These are phyloP conservation scores for Tricholoma terreum DNA, from an alignment of 768 basidiomycete genomes.

Conservation along the genomic window DNA sequence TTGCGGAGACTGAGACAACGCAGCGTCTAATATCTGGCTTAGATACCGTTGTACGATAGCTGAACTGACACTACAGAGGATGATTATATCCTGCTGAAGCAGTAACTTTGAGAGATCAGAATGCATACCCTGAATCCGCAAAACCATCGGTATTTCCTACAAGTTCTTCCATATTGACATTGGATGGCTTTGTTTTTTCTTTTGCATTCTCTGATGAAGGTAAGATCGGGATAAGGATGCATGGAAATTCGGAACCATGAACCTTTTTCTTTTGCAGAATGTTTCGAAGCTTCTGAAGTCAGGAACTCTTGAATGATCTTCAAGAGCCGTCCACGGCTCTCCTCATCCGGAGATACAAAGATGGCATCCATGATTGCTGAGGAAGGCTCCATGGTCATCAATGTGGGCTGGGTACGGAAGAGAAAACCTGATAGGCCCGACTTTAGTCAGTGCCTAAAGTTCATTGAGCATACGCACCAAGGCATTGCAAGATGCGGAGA, in stretches of 20 bases:
- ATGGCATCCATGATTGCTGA: constrained; percentile 87
- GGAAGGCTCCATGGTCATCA: constrained; percentile 83
- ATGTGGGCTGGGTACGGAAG: constrained; percentile 86
- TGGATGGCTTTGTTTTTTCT: constrained; percentile 38
- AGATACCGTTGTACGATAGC: constrained; percentile 94
- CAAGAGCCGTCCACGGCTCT: constrained; percentile 68
- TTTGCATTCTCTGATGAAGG: constrained; percentile 37
- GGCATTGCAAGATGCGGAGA: constrained; percentile 76
- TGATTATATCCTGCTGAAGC: not conserved
- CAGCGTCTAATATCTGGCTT: constrained; percentile 74
- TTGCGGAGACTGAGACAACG: constrained; percentile 63
- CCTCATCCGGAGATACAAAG: constrained; percentile 71
- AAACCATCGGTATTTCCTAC: constrained; percentile 95
- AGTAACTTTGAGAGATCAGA: not conserved
- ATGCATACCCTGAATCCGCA: constrained; percentile 88
- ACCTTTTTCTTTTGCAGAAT: constrained; percentile 71
- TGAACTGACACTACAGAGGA: constrained; percentile 73
- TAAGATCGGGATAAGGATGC: constrained; percentile 2
- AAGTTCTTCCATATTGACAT: constrained; percentile 88
- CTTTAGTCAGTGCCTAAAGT: not conserved
- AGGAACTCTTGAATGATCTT: constrained; percentile 93
- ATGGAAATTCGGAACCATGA: not conserved
- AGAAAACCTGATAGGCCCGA: constrained; percentile 62
- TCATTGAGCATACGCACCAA: constrained; percentile 51
- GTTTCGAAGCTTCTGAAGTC: constrained; percentile 76